Evolutionary conservation across 768 basidiomycete species (phyloP).

Genomic region (Crepidotus variabilis): DNA sequence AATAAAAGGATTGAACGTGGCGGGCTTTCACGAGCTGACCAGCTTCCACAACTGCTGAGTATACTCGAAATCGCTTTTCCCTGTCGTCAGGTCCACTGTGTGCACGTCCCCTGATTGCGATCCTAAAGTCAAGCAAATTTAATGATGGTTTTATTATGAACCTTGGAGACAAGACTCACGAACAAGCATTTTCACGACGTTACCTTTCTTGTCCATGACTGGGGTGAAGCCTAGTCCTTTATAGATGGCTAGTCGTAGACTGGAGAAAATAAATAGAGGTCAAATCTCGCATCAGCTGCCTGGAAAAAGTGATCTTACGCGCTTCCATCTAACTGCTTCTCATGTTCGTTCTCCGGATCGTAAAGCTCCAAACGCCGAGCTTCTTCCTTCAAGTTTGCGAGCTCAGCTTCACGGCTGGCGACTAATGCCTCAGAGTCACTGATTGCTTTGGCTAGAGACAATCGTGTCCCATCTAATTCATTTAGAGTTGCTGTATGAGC

Average conservation of each 20-base stretch:
- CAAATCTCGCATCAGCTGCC: neutral
- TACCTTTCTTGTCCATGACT: constrained; percentile 48
- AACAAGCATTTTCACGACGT: constrained; percentile 59
- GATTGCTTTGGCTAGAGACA: constrained; percentile 71
- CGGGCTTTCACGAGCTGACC: constrained; percentile 31
- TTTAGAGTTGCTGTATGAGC: constrained; percentile 59
- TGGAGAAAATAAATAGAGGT: constrained; percentile 22
- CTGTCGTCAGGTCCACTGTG: constrained; percentile 31
- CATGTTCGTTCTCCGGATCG: constrained; percentile 72
- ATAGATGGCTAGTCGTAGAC: constrained; percentile 65
- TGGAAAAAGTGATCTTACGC: constrained; percentile 42
- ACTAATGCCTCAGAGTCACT: constrained; percentile 66
- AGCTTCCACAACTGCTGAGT: constrained; percentile 42
- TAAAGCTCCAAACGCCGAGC: constrained; percentile 56
- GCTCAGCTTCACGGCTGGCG: constrained; percentile 67
- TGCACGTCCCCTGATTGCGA: constrained; percentile 45
- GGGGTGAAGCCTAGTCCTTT: constrained; percentile 73
- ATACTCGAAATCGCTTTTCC: constrained; percentile 31
- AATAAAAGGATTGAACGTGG: neutral
- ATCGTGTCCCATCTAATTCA: constrained; percentile 56
- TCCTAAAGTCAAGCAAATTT: constrained; percentile 29
- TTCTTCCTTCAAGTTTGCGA: constrained; percentile 64
- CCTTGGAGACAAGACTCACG: constrained; percentile 41
- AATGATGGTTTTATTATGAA: neutral
- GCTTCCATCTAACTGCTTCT: constrained; percentile 63